Evolutionary conservation across 129 eudicot species (phyloP).

Genomic region (Glebionis coronaria): DNA sequence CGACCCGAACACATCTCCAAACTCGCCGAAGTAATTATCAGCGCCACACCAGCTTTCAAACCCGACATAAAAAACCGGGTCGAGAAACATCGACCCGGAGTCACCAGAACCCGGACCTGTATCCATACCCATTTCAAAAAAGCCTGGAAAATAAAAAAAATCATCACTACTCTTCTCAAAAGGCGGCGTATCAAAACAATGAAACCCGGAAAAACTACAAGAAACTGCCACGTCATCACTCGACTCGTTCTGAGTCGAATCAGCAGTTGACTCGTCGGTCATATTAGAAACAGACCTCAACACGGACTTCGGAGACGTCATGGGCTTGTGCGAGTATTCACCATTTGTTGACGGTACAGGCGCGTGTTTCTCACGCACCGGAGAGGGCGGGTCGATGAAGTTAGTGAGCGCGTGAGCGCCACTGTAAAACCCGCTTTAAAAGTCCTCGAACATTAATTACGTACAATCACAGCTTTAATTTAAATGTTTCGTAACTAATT

Average conservation of each 20-base stretch:
- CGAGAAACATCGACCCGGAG: constrained; percentile 33
- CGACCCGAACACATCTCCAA: constrained; percentile 85
- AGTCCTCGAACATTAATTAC: too few species aligned
- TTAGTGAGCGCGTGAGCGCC: constrained; percentile 95
- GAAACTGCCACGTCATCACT: constrained; percentile 28
- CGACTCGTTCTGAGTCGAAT: constrained; percentile 36
- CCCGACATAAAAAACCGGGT: constrained; percentile 29
- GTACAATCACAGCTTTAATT: too few species aligned
- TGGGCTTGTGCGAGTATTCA: constrained; percentile 40
- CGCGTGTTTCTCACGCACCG: constrained; percentile 22
- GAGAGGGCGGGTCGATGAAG: constrained; percentile 49
- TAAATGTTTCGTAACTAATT: too few species aligned
- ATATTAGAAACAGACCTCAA: constrained; percentile 41
- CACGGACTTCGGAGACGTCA: constrained; percentile 46
- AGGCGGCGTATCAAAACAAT: constrained; percentile 30
- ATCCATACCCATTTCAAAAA: constrained; percentile 41
- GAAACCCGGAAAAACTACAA: constrained; percentile 38
- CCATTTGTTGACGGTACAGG: constrained; percentile 35
- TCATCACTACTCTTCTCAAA: constrained; percentile 24
- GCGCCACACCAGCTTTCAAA: constrained; percentile 39
- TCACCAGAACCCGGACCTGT: constrained; percentile 27
- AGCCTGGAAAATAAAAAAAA: constrained; percentile 50
- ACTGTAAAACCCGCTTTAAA: too few species aligned
- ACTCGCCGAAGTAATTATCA: constrained; percentile 56
- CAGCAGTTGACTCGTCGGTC: constrained; percentile 39